A percentile compares a stretch with the other conserved stretches of the same genome.
These are phyloP conservation scores for Acrocalymma vagum DNA, from an alignment of 2,329 filamentous ascomycete species.

Conservation along the genomic window DNA sequence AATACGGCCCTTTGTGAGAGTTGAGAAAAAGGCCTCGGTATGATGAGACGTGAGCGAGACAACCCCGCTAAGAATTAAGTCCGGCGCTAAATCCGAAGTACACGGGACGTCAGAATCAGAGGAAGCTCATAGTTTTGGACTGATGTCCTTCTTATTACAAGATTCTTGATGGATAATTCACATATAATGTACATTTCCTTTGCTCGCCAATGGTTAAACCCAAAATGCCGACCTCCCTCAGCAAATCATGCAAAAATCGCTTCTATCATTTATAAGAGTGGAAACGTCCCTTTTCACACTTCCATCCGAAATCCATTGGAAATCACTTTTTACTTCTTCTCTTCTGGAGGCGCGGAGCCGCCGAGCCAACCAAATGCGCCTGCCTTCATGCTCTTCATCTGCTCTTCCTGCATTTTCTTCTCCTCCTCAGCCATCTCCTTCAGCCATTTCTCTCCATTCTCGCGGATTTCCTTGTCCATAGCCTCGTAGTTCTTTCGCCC, in stretches of 20 bases:
- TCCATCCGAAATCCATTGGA: conserved; percentile 10
- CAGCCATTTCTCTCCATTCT: conserved; percentile 95
- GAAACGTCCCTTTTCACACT: conserved; percentile 16
- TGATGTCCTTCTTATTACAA: no score
- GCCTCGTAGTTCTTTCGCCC: conserved; percentile 90
- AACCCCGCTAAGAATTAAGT: no score
- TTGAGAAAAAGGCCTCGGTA: no score
- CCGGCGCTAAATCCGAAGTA: no score
- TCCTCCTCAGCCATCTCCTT: conserved; percentile 90
- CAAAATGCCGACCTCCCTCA: no score
- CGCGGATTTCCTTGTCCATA: conserved; percentile 88
- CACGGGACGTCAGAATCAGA: no score
- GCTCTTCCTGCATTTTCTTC: conserved; percentile 89
- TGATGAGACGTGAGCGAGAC: no score
- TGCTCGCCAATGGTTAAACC: no score
- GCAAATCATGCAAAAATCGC: conserved; percentile 10
- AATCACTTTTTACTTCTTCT: conserved; percentile 14
- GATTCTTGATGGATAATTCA: no score
- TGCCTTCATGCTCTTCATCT: conserved; percentile 88
- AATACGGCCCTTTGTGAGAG: no score
- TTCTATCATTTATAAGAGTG: conserved; percentile 22
- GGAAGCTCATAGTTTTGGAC: no score
- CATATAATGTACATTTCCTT: no score
- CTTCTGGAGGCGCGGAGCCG: conserved; percentile 15
- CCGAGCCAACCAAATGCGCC: conserved; percentile 42